Conservation (phyloP, 768 basidiomycete genomes). For the Mycena galericulata region DNA sequence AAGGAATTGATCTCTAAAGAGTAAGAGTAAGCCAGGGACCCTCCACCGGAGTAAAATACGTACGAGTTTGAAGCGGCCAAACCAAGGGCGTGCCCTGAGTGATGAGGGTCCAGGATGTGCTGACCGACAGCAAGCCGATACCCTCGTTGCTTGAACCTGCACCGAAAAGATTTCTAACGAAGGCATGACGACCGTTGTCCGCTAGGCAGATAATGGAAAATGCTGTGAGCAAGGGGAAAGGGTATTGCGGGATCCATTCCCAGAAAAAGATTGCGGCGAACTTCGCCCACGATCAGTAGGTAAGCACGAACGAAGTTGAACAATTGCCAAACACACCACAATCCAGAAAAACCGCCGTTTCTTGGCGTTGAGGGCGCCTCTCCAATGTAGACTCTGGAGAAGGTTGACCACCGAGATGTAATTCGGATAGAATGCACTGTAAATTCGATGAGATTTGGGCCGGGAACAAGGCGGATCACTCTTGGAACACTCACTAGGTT, state of each 20-base stretch:
- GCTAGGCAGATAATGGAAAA: conserved; percentile 61
- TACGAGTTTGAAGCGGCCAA: conserved; percentile 68
- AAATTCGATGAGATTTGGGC: background rate
- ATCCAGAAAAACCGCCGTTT: conserved; percentile 68
- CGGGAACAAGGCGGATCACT: conserved; percentile 28
- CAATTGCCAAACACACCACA: conserved; percentile 45
- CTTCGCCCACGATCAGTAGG: background rate
- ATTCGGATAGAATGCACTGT: conserved; percentile 61
- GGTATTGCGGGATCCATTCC: conserved; percentile 49
- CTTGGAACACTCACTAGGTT: conserved; percentile 57
- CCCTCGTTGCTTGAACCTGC: conserved; percentile 66
- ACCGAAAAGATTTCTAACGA: conserved; percentile 56
- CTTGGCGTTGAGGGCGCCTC: conserved; percentile 62
- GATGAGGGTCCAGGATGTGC: conserved; percentile 65
- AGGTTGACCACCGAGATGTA: conserved; percentile 66
- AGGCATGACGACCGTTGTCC: conserved; percentile 58
- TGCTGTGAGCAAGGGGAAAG: conserved; percentile 50
- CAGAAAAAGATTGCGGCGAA: conserved; percentile 61
- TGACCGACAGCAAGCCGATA: conserved; percentile 60
- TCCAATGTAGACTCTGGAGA: conserved; percentile 65
- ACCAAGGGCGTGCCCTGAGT: conserved; percentile 66
- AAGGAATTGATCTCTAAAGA: conserved; percentile 56
- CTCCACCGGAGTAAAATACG: background rate
- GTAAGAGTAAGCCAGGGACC: background rate
- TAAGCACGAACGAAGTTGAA: background rate